Conservation (phyloP, 805 yeast species). For the Komagataella ulmi region DNA sequence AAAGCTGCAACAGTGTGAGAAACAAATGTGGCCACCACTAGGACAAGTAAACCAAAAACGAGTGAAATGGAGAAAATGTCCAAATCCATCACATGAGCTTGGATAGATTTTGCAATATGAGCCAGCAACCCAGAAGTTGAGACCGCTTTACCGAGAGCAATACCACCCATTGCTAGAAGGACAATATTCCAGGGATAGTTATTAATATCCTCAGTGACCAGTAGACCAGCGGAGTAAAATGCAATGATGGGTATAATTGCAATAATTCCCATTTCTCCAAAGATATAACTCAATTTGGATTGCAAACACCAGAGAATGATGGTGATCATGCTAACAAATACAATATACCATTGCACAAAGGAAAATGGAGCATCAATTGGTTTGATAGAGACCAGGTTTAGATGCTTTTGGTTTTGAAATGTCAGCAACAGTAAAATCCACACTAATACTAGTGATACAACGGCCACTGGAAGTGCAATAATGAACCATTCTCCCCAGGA, state of each 20-base stretch:
- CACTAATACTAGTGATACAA: conserved; percentile 45
- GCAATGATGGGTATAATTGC: conserved; percentile 82
- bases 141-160: conserved; percentile 91
- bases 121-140: conserved; percentile 78
- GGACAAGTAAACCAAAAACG: conserved; percentile 69
- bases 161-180: conserved; percentile 94
- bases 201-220: conserved; percentile 84
- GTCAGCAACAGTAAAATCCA: conserved; percentile 64
- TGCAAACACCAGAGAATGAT: conserved; percentile 86
- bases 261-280: conserved; percentile 96
- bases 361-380: conserved; percentile 56
- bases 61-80: conserved; percentile 62
- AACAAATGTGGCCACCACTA: conserved; percentile 85
- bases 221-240: conserved; percentile 84
- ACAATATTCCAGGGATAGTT: conserved; percentile 96
- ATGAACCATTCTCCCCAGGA: conserved; percentile 93
- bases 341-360: conserved; percentile 61
- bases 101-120: conserved; percentile 64
- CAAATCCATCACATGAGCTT: conserved; percentile 47
- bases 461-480: conserved; percentile 70
- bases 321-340: conserved; percentile 53
- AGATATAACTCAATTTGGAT: conserved; percentile 50
- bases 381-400: conserved; percentile 40
- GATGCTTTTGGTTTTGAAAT: conserved; percentile 31
- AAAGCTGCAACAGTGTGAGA: conserved; percentile 96